Base-by-base conservation (phyloP, 352 stramenopile genomes). In the Elongisporangium prolatum region DNA sequence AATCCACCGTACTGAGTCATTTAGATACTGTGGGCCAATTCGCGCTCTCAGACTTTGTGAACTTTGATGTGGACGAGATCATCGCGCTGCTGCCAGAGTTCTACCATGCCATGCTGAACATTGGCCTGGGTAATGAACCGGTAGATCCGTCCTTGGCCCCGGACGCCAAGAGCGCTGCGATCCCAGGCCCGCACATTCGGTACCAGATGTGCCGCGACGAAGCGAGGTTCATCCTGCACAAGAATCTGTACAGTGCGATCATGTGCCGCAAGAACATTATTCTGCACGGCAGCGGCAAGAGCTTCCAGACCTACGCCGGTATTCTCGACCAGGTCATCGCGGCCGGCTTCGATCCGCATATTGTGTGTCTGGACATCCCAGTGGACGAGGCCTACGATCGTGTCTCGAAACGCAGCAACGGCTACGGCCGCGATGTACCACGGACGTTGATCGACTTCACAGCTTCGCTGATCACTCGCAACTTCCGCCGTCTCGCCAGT, bases 131-230 rank as follows among this genome's bases (percentile, higher is more conserved):
- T 28, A 93, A 91, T 47, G 72, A 81, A 16, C 72, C 68, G 2
- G 63, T 40, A 9, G 28, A 40, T 40, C 28, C 28, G 28, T 40
- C 28, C 28, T 13, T 40, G 28, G 28, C 58, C 28, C 9, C 47
- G 5, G 60, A 75, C 56, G 48, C 57, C 11, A 49, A 52, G 1
- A 49, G 51, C 20, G 3, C 48, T 17, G 16, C 25, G 21, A 48
- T 81, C 20, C 79, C 75, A 0, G 69, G 70, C 9, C 80, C 84
- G 21, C 84, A 93, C 58, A 75, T 73, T 18, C 79, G 84, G 7
- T 93, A 93, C 40, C 77, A 88, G 58, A 77, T 89, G 55, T 93
- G 84, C 58, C 84, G 82, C 28, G 81, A 93, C 55, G 84, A 93
- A 55, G 84, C 84, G 18, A 75, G 79, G 7, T 91, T 88, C 61